Evolutionary conservation across 441 rosid genomes (phyloP), one percentile per base, ranked within the genome.

Genomic region (Biscutella laevigata): DNA sequence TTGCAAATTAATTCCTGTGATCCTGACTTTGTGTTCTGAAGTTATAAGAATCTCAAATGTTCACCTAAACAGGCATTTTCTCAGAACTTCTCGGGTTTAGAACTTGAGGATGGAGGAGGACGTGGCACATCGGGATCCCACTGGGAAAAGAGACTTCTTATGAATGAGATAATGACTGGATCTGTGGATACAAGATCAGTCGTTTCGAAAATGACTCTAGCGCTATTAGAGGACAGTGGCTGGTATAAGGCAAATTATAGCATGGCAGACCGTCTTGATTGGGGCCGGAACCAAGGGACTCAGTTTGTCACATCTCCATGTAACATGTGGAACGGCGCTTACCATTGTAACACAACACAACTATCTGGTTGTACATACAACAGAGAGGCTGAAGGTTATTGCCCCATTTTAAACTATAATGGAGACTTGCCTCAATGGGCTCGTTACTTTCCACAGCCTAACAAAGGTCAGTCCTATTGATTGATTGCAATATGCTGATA

Each of bases 91-190:
- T 88, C 95, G 2, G 99, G 99, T 38, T 78, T 92, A 64, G 99
- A 92, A 75, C 90, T 92, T 41, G 99, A 92, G 70, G 99, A 92
- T 71, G 99, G 99, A 55, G 99, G 99, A 64, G 99, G 99, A 35
- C 97, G 99, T 42, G 99, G 99, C 56, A 92, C 99, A 52, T 92
- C 99, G 58, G 99, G 99, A 48, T 92, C 99, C 50, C 99, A 92
- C 64, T 92, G 99, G 99, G 99, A 92, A 54, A 92, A 92, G 62
- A 81, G 99, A 72, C 95, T 92, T 35, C 73, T 92, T 66, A 92
- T 92, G 99, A 92, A 92, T 66, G 99, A 92, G 75, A 92, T 92
- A 60, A 92, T 92, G 99, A 92, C 99, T 8, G 99, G 99, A 33
- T 92, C 99, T 29, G 99, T 92, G 25, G 99, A 92, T 71, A 86